Conservation (phyloP, 352 stramenopile species). For the Pythium vanterpoolii region DNA sequence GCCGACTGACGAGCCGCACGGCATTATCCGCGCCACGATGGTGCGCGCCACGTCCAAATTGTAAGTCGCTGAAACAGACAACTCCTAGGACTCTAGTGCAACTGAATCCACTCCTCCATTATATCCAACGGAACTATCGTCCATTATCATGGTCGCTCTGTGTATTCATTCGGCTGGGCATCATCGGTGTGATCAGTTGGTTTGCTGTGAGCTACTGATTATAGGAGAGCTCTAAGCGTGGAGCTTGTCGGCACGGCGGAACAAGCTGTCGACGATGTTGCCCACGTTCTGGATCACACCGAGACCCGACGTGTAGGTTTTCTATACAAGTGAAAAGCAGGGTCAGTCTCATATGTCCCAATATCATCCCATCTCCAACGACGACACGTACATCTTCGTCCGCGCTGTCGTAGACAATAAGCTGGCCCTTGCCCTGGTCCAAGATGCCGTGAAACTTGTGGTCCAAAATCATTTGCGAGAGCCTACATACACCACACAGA, state of each 20-base stretch:
- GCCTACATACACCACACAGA: conserved; percentile 51
- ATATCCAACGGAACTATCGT: not conserved
- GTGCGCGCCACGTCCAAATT: conserved; percentile 55
- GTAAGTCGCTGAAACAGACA: conserved; percentile 14
- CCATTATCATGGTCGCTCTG: not conserved
- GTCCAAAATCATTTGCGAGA: conserved; percentile 99
- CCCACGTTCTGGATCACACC: conserved; percentile 97
- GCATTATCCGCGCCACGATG: conserved; percentile 85
- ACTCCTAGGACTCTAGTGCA: not conserved
- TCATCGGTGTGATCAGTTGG: not conserved
- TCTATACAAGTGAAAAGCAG: conserved; percentile 34
- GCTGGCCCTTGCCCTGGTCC: conserved; percentile 98
- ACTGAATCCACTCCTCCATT: not conserved
- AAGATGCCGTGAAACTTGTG: conserved; percentile 98
- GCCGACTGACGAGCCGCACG: conserved; percentile 82
- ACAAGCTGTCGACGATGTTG: conserved; percentile 95
- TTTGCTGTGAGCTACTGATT: not conserved
- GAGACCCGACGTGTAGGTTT: conserved; percentile 91
- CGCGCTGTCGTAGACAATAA: conserved; percentile 97
- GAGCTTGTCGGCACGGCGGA: conserved; percentile 83
- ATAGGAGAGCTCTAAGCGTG: conserved; percentile 38
- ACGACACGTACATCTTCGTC: conserved; percentile 84
- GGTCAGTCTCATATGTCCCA: conserved; percentile 1
- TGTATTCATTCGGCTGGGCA: not conserved
- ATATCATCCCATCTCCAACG: not conserved